Evolutionary conservation across 768 basidiomycete genomes (phyloP).

Genomic region (Suillus spraguei): DNA sequence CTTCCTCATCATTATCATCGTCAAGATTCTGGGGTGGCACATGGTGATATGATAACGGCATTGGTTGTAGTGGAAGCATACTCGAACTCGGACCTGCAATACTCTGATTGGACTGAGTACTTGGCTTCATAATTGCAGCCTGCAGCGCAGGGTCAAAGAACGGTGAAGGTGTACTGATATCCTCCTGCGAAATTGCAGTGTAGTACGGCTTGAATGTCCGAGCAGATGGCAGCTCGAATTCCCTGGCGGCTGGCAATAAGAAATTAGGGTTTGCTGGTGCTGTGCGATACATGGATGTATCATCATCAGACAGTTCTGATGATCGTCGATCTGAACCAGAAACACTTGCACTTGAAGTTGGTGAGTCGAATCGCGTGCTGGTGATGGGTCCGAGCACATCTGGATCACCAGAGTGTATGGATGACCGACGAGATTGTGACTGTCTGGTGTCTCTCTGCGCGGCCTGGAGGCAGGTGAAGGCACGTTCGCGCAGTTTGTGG

Average conservation of each 20-base stretch:
- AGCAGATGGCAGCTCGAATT: conserved; percentile 9
- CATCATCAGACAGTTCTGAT: conserved; percentile 3
- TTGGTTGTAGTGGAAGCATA: conserved; percentile 5
- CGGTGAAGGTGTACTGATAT: conserved; percentile 6
- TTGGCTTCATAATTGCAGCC: conserved; percentile 1
- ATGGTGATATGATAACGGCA: conserved; percentile 8
- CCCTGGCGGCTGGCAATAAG: conserved; percentile 13
- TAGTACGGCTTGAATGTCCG: not conserved
- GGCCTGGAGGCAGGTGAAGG: conserved; percentile 32
- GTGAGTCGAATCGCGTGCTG: conserved; percentile 32
- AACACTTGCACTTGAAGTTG: conserved; percentile 20
- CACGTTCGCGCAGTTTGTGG: conserved; percentile 39
- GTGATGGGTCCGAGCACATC: conserved; percentile 43
- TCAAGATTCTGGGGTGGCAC: not conserved
- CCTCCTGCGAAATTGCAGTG: not conserved
- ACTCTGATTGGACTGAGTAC: not conserved
- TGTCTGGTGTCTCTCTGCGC: conserved; percentile 22
- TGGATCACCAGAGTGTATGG: conserved; percentile 16
- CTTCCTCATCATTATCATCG: conserved; percentile 36
- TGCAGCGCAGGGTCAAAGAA: conserved; percentile 9
- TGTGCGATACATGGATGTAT: conserved; percentile 11
- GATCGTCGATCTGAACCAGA: conserved; percentile 8
- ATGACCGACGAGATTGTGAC: not conserved
- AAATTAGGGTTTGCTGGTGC: conserved; percentile 8
- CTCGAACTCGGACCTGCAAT: conserved; percentile 9